phyloP scores from a whole-genome alignment of 805 yeast species.

The Pichia occidentalis region DNA sequence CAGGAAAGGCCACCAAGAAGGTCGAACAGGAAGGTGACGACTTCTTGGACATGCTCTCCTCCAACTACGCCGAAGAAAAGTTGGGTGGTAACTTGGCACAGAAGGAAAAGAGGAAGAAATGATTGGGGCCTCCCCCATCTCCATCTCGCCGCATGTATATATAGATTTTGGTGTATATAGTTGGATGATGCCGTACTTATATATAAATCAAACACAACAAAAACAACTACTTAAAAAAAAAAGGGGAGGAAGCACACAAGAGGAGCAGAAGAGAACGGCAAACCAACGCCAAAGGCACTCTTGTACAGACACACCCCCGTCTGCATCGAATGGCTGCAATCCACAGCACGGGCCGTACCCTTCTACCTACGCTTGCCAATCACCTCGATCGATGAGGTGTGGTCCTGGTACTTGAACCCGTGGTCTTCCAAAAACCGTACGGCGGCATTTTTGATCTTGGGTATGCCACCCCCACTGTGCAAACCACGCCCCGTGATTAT shows the following conservation, averaged over 20 bases:
- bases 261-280: too few relatives aligned
- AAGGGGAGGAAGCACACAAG: too few relatives aligned
- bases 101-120: slow-evolving; percentile 26
- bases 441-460: slow-evolving; percentile 42
- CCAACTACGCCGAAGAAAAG: slow-evolving; percentile 30
- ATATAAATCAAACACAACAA: too few relatives aligned
- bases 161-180: too few relatives aligned
- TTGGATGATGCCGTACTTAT: too few relatives aligned
- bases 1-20: slow-evolving; percentile 23
- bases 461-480: slow-evolving; percentile 54
- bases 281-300: too few relatives aligned
- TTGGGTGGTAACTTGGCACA: slow-evolving; percentile 32
- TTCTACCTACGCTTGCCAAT: slow-evolving; percentile 34
- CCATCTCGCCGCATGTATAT: too few relatives aligned
- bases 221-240: too few relatives aligned
- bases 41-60: slow-evolving; percentile 55
- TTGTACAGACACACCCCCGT: too few relatives aligned
- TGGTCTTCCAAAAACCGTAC: slow-evolving; percentile 32
- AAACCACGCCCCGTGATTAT: slow-evolving; percentile 67
- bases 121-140: slow-evolving; percentile 3
- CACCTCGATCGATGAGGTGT: slow-evolving; percentile 36
- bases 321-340: too few relatives aligned
- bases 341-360: too few relatives aligned
- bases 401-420: slow-evolving; percentile 42
- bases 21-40: slow-evolving; percentile 26